phyloP scores from a whole-genome alignment of 1,139 yeast genomes.

The Candida tetrigidarum region DNA sequence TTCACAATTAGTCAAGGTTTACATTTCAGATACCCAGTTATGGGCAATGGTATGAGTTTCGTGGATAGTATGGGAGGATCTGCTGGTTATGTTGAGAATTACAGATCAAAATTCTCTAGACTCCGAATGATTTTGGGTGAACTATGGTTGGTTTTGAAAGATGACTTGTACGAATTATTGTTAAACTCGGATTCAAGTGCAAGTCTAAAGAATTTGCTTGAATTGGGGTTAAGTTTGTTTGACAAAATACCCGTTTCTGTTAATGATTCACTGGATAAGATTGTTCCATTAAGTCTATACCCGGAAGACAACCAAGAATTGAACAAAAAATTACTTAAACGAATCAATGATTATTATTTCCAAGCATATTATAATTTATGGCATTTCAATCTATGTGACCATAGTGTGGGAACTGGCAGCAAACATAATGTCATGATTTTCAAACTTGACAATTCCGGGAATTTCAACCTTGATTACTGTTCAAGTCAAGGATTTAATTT shows the following conservation, averaged over 20 bases:
- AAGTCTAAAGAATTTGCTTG: slow-evolving; percentile 23
- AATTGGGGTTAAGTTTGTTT: slow-evolving; percentile 62
- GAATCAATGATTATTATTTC: slow-evolving; percentile 58
- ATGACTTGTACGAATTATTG: slow-evolving; percentile 46
- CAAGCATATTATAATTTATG: slow-evolving; percentile 72
- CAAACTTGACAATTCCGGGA: slow-evolving; percentile 26
- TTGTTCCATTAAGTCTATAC: slow-evolving; percentile 42
- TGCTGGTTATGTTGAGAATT: slow-evolving; percentile 51
- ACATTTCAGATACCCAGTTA: slow-evolving; percentile 73
- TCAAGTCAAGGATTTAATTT: slow-evolving; percentile 41
- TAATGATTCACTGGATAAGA: slow-evolving; percentile 41
- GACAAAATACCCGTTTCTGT: slow-evolving; percentile 62
- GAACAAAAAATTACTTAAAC: slow-evolving; percentile 29
- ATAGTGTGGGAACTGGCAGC: slow-evolving; percentile 18
- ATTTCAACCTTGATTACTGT: slow-evolving; percentile 33
- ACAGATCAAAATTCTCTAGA: slow-evolving; percentile 63
- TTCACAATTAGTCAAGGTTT: slow-evolving; percentile 73
- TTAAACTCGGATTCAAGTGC: slow-evolving; percentile 28
- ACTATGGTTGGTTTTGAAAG: slow-evolving; percentile 64
- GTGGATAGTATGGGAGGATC: slow-evolving; percentile 42
- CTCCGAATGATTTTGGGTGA: slow-evolving; percentile 65
- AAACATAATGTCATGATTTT: slow-evolving; percentile 35
- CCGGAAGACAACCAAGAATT: slow-evolving; percentile 22
- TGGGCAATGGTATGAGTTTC: slow-evolving; percentile 71
- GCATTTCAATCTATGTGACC: slow-evolving; percentile 78